Percentiles rank a stretch among this genome's conserved stretches.
These are phyloP conservation scores for Euphorbia schlechtendalii DNA, from an alignment of 441 rosid species.

Conservation along the genomic window DNA sequence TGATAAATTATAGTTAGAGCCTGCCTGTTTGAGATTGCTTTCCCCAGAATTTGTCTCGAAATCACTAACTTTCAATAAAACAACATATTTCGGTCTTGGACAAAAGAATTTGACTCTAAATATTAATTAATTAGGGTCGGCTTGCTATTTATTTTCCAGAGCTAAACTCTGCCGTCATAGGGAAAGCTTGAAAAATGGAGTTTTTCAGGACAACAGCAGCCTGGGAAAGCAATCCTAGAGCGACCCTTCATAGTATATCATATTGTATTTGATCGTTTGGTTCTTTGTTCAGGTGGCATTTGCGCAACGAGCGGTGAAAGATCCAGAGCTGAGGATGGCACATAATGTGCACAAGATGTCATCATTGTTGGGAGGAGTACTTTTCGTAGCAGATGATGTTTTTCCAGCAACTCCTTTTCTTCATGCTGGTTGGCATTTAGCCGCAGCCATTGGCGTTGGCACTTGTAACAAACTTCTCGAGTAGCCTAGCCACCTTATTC, in stretches of 20 bases:
- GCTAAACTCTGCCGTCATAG: no score
- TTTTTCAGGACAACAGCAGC: no score
- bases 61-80: no score
- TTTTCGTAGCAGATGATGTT: slow-evolving; percentile 84
- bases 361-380: slow-evolving; percentile 67
- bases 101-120: no score
- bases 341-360: slow-evolving; percentile 86
- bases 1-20: no score
- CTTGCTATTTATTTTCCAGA: no score
- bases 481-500: slow-evolving; percentile 26
- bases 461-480: slow-evolving; percentile 89
- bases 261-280: not conserved
- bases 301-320: slow-evolving; percentile 64
- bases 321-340: slow-evolving; percentile 68
- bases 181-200: no score
- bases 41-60: no score
- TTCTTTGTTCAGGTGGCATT: slow-evolving; percentile 53
- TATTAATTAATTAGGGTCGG: no score
- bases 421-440: slow-evolving; percentile 98
- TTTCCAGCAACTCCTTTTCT: slow-evolving; percentile 69
- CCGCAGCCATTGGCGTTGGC: slow-evolving; percentile 90
- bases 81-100: no score
- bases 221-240: no score
- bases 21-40: no score
- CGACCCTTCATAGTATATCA: not conserved